phyloP scores from a whole-genome alignment of 1,284 basidiomycete species.

The Phaffia rhodozyma region DNA sequence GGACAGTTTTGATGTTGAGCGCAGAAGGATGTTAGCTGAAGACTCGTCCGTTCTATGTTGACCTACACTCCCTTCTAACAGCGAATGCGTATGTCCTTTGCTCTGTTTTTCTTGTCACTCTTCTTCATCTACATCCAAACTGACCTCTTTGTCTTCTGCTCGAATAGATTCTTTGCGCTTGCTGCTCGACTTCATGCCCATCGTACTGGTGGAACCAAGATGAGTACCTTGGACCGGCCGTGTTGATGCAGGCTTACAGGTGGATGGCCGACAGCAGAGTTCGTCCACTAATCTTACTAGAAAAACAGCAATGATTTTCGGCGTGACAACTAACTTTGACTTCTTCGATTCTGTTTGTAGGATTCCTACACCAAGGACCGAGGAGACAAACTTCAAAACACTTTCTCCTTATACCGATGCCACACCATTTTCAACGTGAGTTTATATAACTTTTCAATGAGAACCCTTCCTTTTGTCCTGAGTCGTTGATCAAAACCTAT shows the following conservation, averaged over 20 bases:
- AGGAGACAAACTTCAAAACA: slow-evolving; percentile 87
- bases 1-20: neutral
- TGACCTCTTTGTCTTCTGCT: neutral
- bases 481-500: slow-evolving; percentile 2
- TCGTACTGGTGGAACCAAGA: slow-evolving; percentile 99
- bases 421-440: slow-evolving; percentile 91
- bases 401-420: slow-evolving; percentile 79
- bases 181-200: slow-evolving; percentile 67
- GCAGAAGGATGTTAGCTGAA: neutral
- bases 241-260: slow-evolving; percentile 86
- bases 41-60: neutral
- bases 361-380: slow-evolving; percentile 71
- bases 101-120: slow-evolving; percentile 1
- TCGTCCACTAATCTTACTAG: neutral
- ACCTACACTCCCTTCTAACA: slow-evolving; percentile 12
- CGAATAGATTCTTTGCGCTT: slow-evolving; percentile 62
- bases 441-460: slow-evolving; percentile 20
- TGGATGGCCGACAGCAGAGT: slow-evolving; percentile 95
- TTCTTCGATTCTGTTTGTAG: slow-evolving; percentile 33
- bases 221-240: slow-evolving; percentile 92
- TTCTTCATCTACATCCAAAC: neutral
- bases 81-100: slow-evolving; percentile 18
- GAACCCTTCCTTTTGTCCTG: neutral
- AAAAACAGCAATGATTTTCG: too few species aligned
- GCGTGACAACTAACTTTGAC: neutral